Percentiles rank a stretch among this genome's conserved stretches.
phyloP scores from a whole-genome alignment of 352 stramenopile species.

The Pythium sp. region DNA sequence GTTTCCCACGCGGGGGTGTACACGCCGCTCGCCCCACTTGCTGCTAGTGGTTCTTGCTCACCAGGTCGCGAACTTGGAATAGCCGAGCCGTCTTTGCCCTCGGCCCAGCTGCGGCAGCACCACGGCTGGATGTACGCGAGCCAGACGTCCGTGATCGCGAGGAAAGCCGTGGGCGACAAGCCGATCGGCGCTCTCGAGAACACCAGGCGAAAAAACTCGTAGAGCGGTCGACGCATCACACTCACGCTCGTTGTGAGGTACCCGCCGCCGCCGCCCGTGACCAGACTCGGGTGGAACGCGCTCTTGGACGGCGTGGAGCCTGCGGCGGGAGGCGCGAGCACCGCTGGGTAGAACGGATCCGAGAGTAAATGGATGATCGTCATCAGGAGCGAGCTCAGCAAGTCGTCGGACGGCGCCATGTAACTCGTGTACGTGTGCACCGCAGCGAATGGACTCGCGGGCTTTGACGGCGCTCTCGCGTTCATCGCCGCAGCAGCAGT shows the following conservation, averaged over 20 bases:
- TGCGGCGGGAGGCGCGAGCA: slow-evolving; percentile 30
- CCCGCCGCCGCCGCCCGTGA: slow-evolving; percentile 39
- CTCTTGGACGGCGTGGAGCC: slow-evolving; percentile 14
- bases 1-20: slow-evolving; percentile 72
- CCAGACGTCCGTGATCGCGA: slow-evolving; percentile 83
- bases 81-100: slow-evolving; percentile 20
- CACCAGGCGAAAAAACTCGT: slow-evolving; percentile 80
- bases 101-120: slow-evolving; percentile 67
- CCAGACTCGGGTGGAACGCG: slow-evolving; percentile 23
- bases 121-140: slow-evolving; percentile 86
- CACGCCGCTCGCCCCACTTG: slow-evolving; percentile 12
- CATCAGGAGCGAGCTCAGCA: slow-evolving; percentile 76
- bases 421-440: slow-evolving; percentile 83
- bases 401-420: slow-evolving; percentile 80
- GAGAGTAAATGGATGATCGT: slow-evolving; percentile 83
- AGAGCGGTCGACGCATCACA: slow-evolving; percentile 70
- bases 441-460: slow-evolving; percentile 62
- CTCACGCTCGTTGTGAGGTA: slow-evolving; percentile 76
- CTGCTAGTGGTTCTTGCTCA: slow-evolving; percentile 1
- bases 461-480: slow-evolving; percentile 24
- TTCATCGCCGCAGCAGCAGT: slow-evolving; percentile 4
- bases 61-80: not conserved
- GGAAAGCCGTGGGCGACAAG: slow-evolving; percentile 74
- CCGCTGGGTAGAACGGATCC: slow-evolving; percentile 73
- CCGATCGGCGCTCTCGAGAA: slow-evolving; percentile 81